Evolutionary conservation across 164 flowering plant genomes (phyloP).

Genomic region (Chimonanthus praecox): DNA sequence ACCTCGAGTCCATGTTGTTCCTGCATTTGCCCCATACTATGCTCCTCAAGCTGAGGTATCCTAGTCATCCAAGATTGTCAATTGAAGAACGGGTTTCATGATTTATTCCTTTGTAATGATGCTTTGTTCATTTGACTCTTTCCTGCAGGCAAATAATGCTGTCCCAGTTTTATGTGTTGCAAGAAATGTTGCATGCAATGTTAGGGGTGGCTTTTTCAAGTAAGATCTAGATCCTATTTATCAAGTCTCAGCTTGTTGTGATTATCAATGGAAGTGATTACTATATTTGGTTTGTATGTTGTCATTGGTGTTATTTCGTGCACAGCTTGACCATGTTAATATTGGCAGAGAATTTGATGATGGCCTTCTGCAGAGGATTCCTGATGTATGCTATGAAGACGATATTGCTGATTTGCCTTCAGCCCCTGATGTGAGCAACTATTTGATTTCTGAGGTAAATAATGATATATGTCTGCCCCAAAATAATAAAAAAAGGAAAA

Average conservation of each 20-base stretch:
- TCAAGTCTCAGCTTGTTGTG: background rate
- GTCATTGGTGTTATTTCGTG: background rate
- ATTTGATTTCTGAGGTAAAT: constrained; percentile 77
- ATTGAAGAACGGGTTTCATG: background rate
- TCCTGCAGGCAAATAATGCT: constrained; percentile 67
- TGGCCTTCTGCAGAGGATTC: constrained; percentile 57
- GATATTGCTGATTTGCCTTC: constrained; percentile 49
- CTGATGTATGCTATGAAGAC: constrained; percentile 74
- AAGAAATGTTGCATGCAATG: constrained; percentile 98
- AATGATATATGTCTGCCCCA: background rate
- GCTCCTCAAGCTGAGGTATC: constrained; percentile 98
- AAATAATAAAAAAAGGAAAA: no score
- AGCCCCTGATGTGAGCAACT: constrained; percentile 96
- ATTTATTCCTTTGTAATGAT: constrained; percentile 2
- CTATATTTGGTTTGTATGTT: background rate
- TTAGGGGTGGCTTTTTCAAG: constrained; percentile 97
- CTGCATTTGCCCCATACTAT: constrained; percentile 98
- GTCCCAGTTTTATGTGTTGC: constrained; percentile 90
- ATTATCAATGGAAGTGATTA: background rate
- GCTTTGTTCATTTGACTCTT: constrained; percentile 4
- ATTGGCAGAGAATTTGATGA: constrained; percentile 92
- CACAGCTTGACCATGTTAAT: background rate
- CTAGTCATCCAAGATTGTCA: background rate
- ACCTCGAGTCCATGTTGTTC: constrained; percentile 96
- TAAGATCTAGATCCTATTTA: constrained; percentile 30